Evolutionary conservation across 139 green algal species (phyloP), one percentile per base, ranked within the genome.

Genomic region (Auxenochlorella protothecoides): DNA sequence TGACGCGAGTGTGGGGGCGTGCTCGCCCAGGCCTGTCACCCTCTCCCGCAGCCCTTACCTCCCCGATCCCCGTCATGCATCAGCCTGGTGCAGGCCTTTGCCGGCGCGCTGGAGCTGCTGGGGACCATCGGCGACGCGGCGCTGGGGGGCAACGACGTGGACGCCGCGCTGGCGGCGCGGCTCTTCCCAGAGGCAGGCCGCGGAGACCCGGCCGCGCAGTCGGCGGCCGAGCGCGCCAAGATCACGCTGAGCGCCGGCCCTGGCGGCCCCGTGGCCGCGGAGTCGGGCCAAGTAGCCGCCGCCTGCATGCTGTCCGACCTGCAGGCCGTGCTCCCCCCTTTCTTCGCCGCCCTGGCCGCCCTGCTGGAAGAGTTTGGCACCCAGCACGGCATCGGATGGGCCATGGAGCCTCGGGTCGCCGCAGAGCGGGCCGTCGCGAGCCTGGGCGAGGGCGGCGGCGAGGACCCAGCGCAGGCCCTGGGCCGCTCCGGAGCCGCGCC

Each of bases 71-170:
- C 15, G 5, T 16, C 51, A 59, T 5, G 7, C 14, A 54, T 82
- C 80, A 63, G 53, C 69, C 57, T 96, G 4, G 72, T 96, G 6
- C 89, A 96, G 53, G 81, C 75, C 2, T 93, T 92, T 73, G 89
- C 93, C 53, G 89, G 80, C 13, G 79, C 83, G 55, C 70, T 90
- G 67, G 78, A 93, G 76, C 86, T 94, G 55, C 63, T 96, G 62
- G 73, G 76, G 10, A 93, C 86, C 2, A 80, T 73, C 5, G 90
- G 90, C 0, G 89, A 94, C 66, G 72, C 78, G 4, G 52, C 79
- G 51, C 83, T 96, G 5, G 90, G 90, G 2, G 90, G 90, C 4
- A 86, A 94, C 63, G 89, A 96, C 72, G 90, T 91, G 68, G 90
- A 91, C 11, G 60, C 71, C 5, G 65, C 70, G 5, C 53, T 92